Evolutionary conservation across 2,329 filamentous ascomycete genomes (phyloP).

Genomic region (Diaporthe nobilis): DNA sequence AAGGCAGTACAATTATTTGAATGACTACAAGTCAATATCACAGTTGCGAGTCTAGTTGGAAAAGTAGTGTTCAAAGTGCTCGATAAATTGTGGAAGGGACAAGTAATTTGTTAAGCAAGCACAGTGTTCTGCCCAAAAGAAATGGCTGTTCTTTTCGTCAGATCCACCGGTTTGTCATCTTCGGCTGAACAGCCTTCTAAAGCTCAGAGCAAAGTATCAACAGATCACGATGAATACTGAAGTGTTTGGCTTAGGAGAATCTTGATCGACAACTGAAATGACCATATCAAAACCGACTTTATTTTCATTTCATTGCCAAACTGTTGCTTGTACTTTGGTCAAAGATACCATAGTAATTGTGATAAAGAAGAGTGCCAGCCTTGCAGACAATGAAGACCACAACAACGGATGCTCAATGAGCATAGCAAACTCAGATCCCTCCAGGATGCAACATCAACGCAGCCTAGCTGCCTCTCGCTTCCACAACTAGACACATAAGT

Average conservation of each 20-base stretch:
- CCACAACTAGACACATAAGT: not conserved
- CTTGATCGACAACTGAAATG: not conserved
- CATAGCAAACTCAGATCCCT: not conserved
- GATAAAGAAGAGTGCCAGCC: not conserved
- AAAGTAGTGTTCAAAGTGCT: too few relatives aligned
- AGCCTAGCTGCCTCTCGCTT: not conserved
- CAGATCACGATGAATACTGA: not conserved
- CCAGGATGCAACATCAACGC: not conserved
- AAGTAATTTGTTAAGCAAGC: not conserved
- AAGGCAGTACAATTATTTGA: too few relatives aligned
- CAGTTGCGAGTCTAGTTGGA: too few relatives aligned
- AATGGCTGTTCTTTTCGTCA: not conserved
- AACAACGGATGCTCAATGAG: not conserved
- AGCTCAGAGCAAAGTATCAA: not conserved
- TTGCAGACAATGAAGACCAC: not conserved
- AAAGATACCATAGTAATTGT: not conserved
- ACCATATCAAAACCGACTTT: too few relatives aligned
- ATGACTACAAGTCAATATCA: not conserved
- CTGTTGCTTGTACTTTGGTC: not conserved
- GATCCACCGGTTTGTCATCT: too few relatives aligned
- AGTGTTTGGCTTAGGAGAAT: not conserved
- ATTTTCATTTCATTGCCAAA: not conserved
- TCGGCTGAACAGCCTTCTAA: not conserved
- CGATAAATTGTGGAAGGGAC: too few relatives aligned
- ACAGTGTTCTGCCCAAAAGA: not conserved